Percentiles rank a stretch among this genome's conserved stretches.
Conservation (phyloP, 2,329 filamentous ascomycete species). For the Neofusicoccum sp. region DNA sequence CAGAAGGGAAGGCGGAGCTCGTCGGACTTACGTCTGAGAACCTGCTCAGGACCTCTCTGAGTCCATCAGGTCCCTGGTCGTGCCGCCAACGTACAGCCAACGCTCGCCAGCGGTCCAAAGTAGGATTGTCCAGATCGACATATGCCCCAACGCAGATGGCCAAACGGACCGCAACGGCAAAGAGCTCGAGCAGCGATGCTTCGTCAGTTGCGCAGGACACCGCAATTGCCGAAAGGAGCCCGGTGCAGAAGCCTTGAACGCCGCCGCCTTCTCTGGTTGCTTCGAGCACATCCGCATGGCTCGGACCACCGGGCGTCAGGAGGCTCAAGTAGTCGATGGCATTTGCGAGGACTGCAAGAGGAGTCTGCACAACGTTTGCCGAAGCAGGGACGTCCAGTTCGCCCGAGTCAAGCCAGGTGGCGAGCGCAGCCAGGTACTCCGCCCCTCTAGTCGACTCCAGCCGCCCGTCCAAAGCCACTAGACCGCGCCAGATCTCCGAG, state of each 20-base stretch:
- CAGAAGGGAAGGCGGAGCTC: too few relatives aligned
- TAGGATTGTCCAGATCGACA: slow-evolving; percentile 12
- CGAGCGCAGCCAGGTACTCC: too few relatives aligned
- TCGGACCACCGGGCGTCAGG: too few relatives aligned
- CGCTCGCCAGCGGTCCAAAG: background rate
- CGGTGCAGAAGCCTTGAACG: slow-evolving; percentile 21
- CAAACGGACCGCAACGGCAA: slow-evolving; percentile 9
- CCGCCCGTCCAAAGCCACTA: too few relatives aligned
- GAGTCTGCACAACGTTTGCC: too few relatives aligned
- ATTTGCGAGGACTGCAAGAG: too few relatives aligned
- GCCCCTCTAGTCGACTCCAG: too few relatives aligned
- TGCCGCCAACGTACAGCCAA: slow-evolving; percentile 6
- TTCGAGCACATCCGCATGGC: background rate
- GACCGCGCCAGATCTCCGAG: too few relatives aligned
- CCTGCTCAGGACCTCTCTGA: background rate
- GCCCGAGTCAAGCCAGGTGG: too few relatives aligned
- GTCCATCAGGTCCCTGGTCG: background rate
- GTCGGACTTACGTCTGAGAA: background rate
- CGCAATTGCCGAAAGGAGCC: slow-evolving; percentile 17
- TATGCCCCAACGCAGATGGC: slow-evolving; percentile 18
- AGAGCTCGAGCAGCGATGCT: background rate
- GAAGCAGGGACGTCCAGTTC: too few relatives aligned
- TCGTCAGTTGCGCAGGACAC: background rate
- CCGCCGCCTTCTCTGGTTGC: background rate
- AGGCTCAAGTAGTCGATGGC: too few relatives aligned